These are phyloP conservation scores for Emericellopsis cladophorae DNA, from an alignment of 2,329 filamentous ascomycete species.

Conservation along the genomic window DNA sequence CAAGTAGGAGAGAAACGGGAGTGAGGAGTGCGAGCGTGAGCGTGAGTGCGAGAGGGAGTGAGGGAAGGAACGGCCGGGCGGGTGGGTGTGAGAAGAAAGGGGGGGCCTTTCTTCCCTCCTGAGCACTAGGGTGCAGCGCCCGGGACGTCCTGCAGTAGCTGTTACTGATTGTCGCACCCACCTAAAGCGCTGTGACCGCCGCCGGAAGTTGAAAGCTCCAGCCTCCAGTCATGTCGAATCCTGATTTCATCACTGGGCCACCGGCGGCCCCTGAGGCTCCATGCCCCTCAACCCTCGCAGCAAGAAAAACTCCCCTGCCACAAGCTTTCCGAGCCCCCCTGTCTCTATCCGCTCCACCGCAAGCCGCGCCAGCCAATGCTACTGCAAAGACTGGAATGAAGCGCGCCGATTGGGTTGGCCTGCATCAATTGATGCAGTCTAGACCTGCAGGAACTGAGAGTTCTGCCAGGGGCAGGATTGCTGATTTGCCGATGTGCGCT, in stretches of 20 bases:
- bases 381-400: slow-evolving; percentile 11
- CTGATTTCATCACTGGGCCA: neutral
- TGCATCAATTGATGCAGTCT: slow-evolving; percentile 1
- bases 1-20: slow-evolving; percentile 7
- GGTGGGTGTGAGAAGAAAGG: neutral
- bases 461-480: neutral
- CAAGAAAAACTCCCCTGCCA: neutral
- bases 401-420: slow-evolving; percentile 9
- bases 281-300: neutral
- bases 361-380: slow-evolving; percentile 13
- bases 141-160: neutral
- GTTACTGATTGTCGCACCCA: neutral
- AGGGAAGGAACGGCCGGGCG: neutral
- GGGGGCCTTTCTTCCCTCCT: too few species aligned
- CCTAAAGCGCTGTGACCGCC: neutral
- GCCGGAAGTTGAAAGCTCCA: neutral
- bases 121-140: too few species aligned
- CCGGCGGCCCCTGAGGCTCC: neutral
- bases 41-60: slow-evolving; percentile 1
- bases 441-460: slow-evolving; percentile 2
- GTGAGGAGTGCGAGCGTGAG: slow-evolving; percentile 5
- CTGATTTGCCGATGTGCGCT: neutral
- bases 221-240: too few species aligned
- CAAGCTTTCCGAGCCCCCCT: slow-evolving; percentile 1
- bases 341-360: slow-evolving; percentile 2